These are phyloP conservation scores for Plasmodium gallinaceum DNA, from an alignment of 169 alveolate genomes.

Conservation along the genomic window DNA sequence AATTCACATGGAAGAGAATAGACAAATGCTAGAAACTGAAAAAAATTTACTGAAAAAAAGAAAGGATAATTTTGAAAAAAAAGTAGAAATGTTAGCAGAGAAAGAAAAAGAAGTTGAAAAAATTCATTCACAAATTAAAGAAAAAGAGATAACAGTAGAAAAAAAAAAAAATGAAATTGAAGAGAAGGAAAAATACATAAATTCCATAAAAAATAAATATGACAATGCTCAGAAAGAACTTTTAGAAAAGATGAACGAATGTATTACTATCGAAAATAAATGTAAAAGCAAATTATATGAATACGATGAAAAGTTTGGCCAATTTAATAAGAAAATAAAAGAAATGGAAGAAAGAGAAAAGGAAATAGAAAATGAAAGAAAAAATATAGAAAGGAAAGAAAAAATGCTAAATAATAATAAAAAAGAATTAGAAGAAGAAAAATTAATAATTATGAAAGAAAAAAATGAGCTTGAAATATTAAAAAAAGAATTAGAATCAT, in stretches of 20 bases:
- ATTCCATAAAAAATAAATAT: constrained; percentile 58
- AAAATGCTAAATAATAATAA: constrained; percentile 37
- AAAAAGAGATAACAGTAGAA: constrained; percentile 43
- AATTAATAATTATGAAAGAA: constrained; percentile 53
- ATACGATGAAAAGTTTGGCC: constrained; percentile 73
- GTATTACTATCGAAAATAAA: constrained; percentile 69
- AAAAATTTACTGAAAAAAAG: constrained; percentile 60
- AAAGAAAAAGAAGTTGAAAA: constrained; percentile 74
- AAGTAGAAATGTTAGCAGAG: constrained; percentile 64
- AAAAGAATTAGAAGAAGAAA: constrained; percentile 69
- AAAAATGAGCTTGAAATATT: constrained; percentile 65
- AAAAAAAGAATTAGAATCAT: constrained; percentile 63
- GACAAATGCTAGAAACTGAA: constrained; percentile 75
- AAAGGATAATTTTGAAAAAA: constrained; percentile 74
- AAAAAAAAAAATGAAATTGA: constrained; percentile 54
- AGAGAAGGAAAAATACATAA: constrained; percentile 66
- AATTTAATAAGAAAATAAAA: constrained; percentile 59
- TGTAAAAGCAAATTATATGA: constrained; percentile 70
- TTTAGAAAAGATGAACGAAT: constrained; percentile 72
- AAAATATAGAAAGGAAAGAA: constrained; percentile 68
- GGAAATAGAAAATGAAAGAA: constrained; percentile 61
- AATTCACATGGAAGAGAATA: constrained; percentile 68
- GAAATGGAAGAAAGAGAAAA: constrained; percentile 74
- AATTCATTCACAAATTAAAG: constrained; percentile 67
- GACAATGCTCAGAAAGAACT: constrained; percentile 71